Conservation (phyloP, 2,329 filamentous ascomycete species). For the Colletotrichum cordylinicola region DNA sequence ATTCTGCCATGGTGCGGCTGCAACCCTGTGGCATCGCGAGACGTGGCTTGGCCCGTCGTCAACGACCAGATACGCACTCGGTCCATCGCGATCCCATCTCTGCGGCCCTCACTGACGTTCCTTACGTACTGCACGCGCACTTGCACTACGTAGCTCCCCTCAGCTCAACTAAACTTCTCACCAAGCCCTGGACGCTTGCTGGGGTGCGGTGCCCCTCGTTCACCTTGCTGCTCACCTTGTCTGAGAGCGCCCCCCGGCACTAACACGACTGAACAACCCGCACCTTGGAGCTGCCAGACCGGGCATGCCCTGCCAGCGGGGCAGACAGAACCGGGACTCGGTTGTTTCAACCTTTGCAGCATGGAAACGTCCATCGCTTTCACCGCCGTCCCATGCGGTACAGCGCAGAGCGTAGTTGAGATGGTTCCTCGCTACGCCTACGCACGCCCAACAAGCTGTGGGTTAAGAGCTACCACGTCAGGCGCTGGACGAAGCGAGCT, state of each 20-base stretch:
- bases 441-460: background rate
- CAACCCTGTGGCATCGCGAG: background rate
- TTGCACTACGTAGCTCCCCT: background rate
- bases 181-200: background rate
- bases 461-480: background rate
- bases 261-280: background rate
- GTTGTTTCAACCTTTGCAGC: constrained; percentile 14
- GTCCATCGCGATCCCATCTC: background rate
- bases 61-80: background rate
- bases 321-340: constrained; percentile 13
- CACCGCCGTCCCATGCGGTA: constrained; percentile 12
- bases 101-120: background rate
- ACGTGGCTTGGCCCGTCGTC: background rate
- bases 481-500: background rate
- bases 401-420: background rate
- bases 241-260: background rate
- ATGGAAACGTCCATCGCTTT: constrained; percentile 12
- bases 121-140: background rate
- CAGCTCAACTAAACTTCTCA: background rate
- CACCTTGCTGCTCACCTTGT: background rate
- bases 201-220: background rate
- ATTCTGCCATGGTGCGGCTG: background rate
- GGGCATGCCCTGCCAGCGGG: constrained; percentile 11
- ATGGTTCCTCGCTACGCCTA: background rate
- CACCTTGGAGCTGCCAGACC: background rate